phyloP scores from a whole-genome alignment of 2,329 filamentous ascomycete species.

The Sporothrix curviconia region DNA sequence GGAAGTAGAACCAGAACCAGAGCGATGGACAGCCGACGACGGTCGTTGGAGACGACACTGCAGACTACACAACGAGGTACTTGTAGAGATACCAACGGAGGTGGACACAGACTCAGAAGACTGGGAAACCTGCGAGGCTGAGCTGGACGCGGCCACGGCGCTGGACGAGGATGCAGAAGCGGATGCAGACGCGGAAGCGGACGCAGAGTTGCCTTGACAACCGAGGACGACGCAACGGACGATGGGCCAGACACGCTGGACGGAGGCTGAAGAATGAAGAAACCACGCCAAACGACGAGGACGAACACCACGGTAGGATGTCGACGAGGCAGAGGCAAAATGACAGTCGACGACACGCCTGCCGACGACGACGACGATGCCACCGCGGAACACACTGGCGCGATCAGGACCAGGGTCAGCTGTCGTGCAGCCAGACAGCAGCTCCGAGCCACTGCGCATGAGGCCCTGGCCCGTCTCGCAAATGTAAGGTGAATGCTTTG shows the following conservation, averaged over 20 bases:
- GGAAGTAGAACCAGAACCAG: no score
- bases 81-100: no score
- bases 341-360: neutral
- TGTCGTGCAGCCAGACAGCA: neutral
- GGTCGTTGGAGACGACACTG: no score
- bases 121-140: no score
- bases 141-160: neutral
- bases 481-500: constrained; percentile 12
- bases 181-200: neutral
- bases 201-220: neutral
- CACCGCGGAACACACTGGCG: neutral
- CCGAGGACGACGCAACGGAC: neutral
- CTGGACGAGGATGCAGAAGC: no score
- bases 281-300: neutral
- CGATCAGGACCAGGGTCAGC: neutral
- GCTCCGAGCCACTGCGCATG: neutral
- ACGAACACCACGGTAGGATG: neutral
- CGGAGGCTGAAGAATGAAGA: neutral
- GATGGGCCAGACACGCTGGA: no score
- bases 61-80: no score
- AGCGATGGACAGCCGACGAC: no score
- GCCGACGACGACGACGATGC: neutral
- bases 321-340: neutral
- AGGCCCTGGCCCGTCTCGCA: constrained; percentile 14
- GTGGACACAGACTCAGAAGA: neutral